A percentile compares a stretch with the other conserved stretches of the same genome.
These are phyloP conservation scores for Fallopia convolvulus DNA, from an alignment of 148 eudicot species.

Conservation along the genomic window DNA sequence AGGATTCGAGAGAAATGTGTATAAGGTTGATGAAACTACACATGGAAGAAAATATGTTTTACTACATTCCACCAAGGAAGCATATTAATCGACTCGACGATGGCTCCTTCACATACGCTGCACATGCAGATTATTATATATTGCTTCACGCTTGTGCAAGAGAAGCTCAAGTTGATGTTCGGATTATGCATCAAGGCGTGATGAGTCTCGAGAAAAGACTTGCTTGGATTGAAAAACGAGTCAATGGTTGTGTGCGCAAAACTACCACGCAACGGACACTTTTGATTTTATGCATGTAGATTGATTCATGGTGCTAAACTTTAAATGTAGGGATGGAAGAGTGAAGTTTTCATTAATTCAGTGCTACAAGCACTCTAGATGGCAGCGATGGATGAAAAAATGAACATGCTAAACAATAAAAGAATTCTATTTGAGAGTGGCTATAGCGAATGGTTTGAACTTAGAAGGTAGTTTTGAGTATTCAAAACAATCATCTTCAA, in stretches of 20 bases:
- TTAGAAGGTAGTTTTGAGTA: no score
- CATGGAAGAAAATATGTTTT: conserved; percentile 74
- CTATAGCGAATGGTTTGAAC: no score
- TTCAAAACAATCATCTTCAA: no score
- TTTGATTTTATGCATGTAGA: no score
- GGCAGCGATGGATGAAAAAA: no score
- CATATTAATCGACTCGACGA: conserved; percentile 40
- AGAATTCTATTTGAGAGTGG: no score
- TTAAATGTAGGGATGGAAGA: no score
- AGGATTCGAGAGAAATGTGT: conserved; percentile 26
- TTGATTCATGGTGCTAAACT: no score
- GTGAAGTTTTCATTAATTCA: no score
- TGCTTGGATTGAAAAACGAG: conserved; percentile 61
- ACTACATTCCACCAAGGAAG: conserved; percentile 70
- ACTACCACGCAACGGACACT: no score
- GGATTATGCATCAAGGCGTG: conserved; percentile 65
- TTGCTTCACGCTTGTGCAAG: conserved; percentile 72
- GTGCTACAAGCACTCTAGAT: no score
- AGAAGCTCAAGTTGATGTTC: conserved; percentile 55
- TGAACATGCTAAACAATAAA: no score
- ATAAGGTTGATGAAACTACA: conserved; percentile 41
- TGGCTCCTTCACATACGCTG: conserved; percentile 46
- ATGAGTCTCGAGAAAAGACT: conserved; percentile 62
- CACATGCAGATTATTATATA: conserved; percentile 81
- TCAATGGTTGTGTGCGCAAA: conserved; percentile 29